Conservation (phyloP, 2,329 filamentous ascomycete genomes). For the Penicillium expansum region DNA sequence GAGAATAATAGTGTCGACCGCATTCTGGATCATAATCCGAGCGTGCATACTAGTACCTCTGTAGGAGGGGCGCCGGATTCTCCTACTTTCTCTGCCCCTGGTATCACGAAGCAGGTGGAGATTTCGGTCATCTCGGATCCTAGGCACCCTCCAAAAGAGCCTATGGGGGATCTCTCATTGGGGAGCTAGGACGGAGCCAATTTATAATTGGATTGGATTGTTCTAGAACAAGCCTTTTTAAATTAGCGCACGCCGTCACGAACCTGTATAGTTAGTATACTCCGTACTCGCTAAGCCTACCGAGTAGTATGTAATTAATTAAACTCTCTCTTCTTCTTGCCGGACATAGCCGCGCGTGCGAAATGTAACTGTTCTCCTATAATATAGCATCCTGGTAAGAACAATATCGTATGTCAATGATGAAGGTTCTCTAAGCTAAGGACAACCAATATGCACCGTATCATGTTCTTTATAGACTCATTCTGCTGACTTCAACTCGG, state of each 20-base stretch:
- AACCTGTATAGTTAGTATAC: too few relatives aligned
- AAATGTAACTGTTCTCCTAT: too few relatives aligned
- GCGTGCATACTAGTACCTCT: conserved; percentile 10
- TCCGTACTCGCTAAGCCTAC: too few relatives aligned
- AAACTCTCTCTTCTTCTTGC: too few relatives aligned
- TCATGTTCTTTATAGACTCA: too few relatives aligned
- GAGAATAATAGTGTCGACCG: conserved; percentile 27
- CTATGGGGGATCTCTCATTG: background rate
- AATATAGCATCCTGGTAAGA: too few relatives aligned
- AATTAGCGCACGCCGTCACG: background rate
- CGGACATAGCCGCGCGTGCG: too few relatives aligned
- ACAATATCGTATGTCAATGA: too few relatives aligned
- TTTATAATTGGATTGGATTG: background rate
- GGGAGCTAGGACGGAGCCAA: background rate
- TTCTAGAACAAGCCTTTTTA: background rate
- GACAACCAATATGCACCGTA: too few relatives aligned
- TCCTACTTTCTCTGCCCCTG: conserved; percentile 9
- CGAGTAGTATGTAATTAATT: too few relatives aligned
- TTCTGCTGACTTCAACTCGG: too few relatives aligned
- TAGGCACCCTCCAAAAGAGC: background rate
- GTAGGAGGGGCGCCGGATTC: conserved; percentile 10
- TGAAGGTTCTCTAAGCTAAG: too few relatives aligned
- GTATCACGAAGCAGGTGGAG: conserved; percentile 32
- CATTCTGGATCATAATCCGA: conserved; percentile 21
- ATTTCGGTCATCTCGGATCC: conserved; percentile 21